Percentiles rank a stretch among this genome's conserved stretches.
Conservation (phyloP, 108 stramenopile genomes). For the Skeletonema marinoi region DNA sequence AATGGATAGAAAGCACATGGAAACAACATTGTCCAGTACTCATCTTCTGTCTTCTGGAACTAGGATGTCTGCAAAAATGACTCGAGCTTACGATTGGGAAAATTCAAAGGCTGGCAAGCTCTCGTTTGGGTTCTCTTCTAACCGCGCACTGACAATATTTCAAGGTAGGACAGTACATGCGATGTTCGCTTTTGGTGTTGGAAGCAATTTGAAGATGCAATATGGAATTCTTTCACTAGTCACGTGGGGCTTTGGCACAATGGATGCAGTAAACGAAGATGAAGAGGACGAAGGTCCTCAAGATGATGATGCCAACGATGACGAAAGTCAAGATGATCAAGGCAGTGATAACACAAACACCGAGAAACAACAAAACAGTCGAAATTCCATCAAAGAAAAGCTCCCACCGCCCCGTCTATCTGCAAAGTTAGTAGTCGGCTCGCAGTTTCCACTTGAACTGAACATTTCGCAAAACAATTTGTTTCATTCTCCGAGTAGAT, state of each 20-base stretch:
- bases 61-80: constrained; percentile 23
- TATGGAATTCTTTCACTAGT: constrained; percentile 26
- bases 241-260: constrained; percentile 11
- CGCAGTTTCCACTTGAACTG: constrained; percentile 30
- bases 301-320: neutral
- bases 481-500: constrained; percentile 22
- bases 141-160: constrained; percentile 13
- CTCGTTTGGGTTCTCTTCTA: constrained; percentile 27
- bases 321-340: neutral
- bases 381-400: neutral
- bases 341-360: neutral
- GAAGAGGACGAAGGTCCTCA: neutral
- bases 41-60: constrained; percentile 23
- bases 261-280: neutral
- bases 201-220: constrained; percentile 14
- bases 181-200: constrained; percentile 32
- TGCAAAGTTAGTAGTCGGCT: constrained; percentile 26
- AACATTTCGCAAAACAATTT: constrained; percentile 25
- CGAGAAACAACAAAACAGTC: neutral
- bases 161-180: constrained; percentile 15
- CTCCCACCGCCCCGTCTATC: constrained; percentile 16
- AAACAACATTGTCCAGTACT: constrained; percentile 24
- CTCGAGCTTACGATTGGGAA: constrained; percentile 6
- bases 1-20: constrained; percentile 33
- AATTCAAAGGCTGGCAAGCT: constrained; percentile 13